Evolutionary conservation across 2,329 filamentous ascomycete genomes (phyloP).

Genomic region (Apiospora rasikravindrae): DNA sequence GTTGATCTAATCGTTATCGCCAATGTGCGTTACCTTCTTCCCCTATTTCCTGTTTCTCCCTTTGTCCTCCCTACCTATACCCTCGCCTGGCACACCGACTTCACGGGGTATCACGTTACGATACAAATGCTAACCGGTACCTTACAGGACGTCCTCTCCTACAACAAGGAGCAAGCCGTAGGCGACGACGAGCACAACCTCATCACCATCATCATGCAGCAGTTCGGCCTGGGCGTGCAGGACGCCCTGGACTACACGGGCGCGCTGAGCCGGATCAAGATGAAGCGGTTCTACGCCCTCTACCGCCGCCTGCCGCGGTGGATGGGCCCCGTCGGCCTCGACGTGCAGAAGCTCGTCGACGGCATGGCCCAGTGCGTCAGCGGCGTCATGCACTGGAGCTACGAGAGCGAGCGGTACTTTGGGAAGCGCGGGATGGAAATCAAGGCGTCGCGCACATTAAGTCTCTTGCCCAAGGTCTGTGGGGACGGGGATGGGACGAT

Average conservation of each 20-base stretch:
- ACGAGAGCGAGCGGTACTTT: slow-evolving; percentile 32
- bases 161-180: slow-evolving; percentile 35
- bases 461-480: slow-evolving; percentile 22
- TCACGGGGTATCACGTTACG: not conserved
- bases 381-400: slow-evolving; percentile 33
- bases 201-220: slow-evolving; percentile 35
- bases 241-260: slow-evolving; percentile 25
- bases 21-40: slow-evolving; percentile 29
- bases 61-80: not conserved
- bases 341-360: slow-evolving; percentile 26
- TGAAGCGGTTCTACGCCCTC: slow-evolving; percentile 26
- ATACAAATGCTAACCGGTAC: not conserved
- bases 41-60: too few species aligned
- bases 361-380: slow-evolving; percentile 32
- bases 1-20: slow-evolving; percentile 34
- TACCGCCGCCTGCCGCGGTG: slow-evolving; percentile 26
- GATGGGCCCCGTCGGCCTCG: slow-evolving; percentile 26
- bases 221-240: slow-evolving; percentile 23
- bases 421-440: slow-evolving; percentile 27
- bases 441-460: slow-evolving; percentile 23
- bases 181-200: slow-evolving; percentile 39
- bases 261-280: slow-evolving; percentile 19
- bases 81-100: not conserved
- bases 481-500: too few species aligned
- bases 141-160: slow-evolving; percentile 36